Conservation (phyloP, 768 basidiomycete species). For the Lentinula sp. region DNA sequence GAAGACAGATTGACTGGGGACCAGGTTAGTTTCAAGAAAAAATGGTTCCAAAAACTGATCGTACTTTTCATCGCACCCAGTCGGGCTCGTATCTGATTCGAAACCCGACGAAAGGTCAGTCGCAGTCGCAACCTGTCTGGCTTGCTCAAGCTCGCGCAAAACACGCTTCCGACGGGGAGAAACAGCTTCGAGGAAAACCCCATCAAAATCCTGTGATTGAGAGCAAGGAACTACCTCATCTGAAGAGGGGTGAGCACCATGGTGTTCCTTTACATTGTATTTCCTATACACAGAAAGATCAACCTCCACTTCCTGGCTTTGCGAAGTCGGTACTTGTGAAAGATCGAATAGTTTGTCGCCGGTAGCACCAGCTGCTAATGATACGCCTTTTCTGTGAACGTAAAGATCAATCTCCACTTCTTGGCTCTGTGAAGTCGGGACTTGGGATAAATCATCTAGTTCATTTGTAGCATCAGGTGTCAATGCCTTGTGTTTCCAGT, state of each 20-base stretch:
- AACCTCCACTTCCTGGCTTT: background rate
- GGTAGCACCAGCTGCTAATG: background rate
- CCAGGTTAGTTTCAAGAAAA: background rate
- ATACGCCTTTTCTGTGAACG: too few relatives aligned
- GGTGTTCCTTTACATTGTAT: too few relatives aligned
- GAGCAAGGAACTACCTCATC: background rate
- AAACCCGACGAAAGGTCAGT: conserved; percentile 31
- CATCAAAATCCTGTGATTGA: background rate
- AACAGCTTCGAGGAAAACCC: background rate
- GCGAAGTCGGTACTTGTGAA: conserved; percentile 3
- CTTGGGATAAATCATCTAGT: background rate
- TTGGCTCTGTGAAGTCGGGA: conserved; percentile 5
- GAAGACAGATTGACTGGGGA: background rate
- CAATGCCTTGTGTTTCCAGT: background rate
- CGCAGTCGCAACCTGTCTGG: background rate
- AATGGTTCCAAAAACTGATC: background rate
- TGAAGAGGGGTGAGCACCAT: background rate
- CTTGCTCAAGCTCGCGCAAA: background rate
- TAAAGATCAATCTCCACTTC: background rate
- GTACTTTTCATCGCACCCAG: background rate
- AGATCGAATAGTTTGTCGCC: background rate
- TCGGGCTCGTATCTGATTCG: conserved; percentile 22
- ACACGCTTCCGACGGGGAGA: background rate
- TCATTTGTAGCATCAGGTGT: background rate
- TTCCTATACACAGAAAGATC: background rate